Evolutionary conservation across 306 rosid species (phyloP).

Genomic region (Ormosia emarginata): DNA sequence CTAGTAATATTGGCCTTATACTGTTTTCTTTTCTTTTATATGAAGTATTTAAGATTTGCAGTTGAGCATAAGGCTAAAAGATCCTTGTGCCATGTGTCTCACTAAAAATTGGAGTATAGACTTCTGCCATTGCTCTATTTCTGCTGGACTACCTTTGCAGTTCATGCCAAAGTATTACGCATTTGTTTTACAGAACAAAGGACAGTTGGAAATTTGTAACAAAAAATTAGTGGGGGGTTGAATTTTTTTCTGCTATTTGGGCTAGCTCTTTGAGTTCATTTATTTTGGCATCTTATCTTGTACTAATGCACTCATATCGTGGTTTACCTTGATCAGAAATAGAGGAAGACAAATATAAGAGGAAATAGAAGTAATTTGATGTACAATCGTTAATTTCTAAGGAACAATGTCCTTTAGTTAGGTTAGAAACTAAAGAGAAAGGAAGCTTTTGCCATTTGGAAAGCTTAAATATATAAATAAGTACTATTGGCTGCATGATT

Average conservation of each 20-base stretch:
- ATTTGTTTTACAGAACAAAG: conserved; percentile 4
- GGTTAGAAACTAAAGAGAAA: conserved; percentile 19
- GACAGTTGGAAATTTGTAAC: background rate
- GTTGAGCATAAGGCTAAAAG: conserved; percentile 5
- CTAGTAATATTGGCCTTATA: background rate
- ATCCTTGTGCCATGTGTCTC: background rate
- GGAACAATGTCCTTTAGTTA: background rate
- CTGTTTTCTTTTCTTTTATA: background rate
- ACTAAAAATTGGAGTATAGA: background rate
- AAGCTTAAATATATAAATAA: conserved; percentile 8
- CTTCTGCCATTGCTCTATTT: conserved; percentile 7
- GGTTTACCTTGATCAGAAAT: background rate
- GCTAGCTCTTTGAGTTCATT: background rate
- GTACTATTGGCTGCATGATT: conserved; percentile 12
- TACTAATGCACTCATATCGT: background rate
- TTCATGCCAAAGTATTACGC: background rate
- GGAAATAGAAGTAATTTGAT: background rate
- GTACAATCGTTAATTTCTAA: background rate
- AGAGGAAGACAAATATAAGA: background rate
- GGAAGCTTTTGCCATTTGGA: background rate
- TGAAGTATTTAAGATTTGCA: background rate
- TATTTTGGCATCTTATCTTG: conserved; percentile 8
- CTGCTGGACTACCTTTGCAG: background rate
- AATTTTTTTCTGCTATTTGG: background rate
- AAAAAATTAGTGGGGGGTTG: background rate